Evolutionary conservation across 345 rosid genomes (phyloP), one percentile per base, ranked within the genome.

Genomic region (Eucalyptus tenuipes): DNA sequence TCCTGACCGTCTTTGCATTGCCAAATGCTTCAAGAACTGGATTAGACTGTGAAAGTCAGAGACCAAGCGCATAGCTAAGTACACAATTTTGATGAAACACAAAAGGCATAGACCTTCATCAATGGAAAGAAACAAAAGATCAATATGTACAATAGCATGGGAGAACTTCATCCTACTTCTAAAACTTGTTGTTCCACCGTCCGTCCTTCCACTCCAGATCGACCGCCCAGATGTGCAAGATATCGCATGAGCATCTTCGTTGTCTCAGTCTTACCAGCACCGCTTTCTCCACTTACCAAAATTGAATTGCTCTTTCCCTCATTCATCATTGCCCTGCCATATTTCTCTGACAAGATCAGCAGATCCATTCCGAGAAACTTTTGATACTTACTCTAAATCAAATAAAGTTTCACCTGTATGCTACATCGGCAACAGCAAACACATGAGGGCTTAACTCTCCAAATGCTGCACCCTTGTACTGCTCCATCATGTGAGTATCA

Each of bases 11-110:
- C 91, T 98, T 98, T 31, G 99, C 99, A 91, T 98, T 98, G 48
- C 99, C 99, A 94, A 98, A 98, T 89, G 99, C 99, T 97, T 98
- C 99, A 91, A 98, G 99, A 92, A 98, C 99, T 55, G 99, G 99
- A 94, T 98, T 98, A 86, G 99, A 98, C 99, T 98, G 96, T 88
- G 85, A 88, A 86, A 87, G 90, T 88, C 88, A 82, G 91, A 90
- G 64, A 90, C 91, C 81, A 91, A 88, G 40, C 81, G 88, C 85
- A 88, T 90, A 87, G 79, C 90, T 53, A 90, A 89, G 88, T 40
- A 86, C 90, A 40, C 40, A 61, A 85, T 84, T 68, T 86, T 61
- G 45, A 87, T 75, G 42, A 53, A 88, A 86, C 47, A 87, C 84
- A 79, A 86, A 49, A 85, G 81, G 89, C 84, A 75, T 75, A 40